Conservation (phyloP, 73 alveolate species). For the Paramecium tetraurelia region DNA sequence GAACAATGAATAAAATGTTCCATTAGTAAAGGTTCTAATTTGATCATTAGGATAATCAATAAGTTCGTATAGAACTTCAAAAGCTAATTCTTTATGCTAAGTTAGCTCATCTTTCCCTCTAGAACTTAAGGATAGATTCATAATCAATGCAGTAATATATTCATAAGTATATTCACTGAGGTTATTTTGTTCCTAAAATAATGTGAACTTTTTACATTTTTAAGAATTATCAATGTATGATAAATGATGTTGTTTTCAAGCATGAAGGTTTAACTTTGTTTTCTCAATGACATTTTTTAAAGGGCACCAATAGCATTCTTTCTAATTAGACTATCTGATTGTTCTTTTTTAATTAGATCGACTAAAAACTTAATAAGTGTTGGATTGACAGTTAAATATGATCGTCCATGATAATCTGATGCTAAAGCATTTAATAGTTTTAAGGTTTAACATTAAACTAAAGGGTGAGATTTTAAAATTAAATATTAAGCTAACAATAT, state of each 20-base stretch:
- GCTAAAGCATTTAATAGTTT: constrained; percentile 92
- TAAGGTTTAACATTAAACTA: constrained; percentile 70
- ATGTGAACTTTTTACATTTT: constrained; percentile 2
- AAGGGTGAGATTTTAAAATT: background rate
- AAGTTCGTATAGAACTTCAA: constrained; percentile 84
- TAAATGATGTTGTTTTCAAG: constrained; percentile 91
- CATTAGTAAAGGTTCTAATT: constrained; percentile 68
- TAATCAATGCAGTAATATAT: constrained; percentile 95
- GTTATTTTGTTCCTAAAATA: constrained; percentile 73
- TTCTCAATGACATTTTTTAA: constrained; percentile 92
- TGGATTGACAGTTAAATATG: constrained; percentile 83
- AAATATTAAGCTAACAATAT: constrained; percentile 32
- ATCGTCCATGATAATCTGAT: constrained; percentile 91
- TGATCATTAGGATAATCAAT: constrained; percentile 83
- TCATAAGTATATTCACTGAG: constrained; percentile 93
- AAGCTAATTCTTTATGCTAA: constrained; percentile 74
- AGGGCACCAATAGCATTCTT: constrained; percentile 93
- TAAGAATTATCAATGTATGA: constrained; percentile 86
- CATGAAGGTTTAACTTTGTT: constrained; percentile 90
- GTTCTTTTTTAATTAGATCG: constrained; percentile 81
- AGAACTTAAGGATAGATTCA: constrained; percentile 94
- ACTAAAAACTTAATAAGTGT: constrained; percentile 85
- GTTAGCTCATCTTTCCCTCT: constrained; percentile 95
- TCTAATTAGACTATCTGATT: constrained; percentile 85
- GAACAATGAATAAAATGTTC: constrained; percentile 81